Evolutionary conservation across 208 protist genomes (phyloP), one percentile per base, ranked within the genome.

Genomic region (Plasmodiophora brassicae): DNA sequence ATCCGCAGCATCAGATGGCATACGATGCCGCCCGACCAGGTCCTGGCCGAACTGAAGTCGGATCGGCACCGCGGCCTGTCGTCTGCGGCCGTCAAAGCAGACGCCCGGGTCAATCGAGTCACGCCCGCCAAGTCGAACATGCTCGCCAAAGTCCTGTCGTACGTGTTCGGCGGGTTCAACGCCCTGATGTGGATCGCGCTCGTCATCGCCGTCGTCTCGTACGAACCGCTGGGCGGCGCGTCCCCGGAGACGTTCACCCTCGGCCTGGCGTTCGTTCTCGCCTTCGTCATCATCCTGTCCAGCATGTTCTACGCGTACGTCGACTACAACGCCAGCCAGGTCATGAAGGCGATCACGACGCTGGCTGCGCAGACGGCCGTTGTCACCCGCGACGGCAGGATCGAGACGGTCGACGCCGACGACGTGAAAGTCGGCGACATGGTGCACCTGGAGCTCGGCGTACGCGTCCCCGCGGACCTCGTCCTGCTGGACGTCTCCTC

Each of bases 161-260:
- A 78, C 65, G 20, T 78, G 5, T 78, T 78, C n/a, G 65, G 65
- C 32, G 65, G 65, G n/a, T 78, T 78, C 65, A 78, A 78, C n/a
- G 65, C 65, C 32, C n/a, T 78, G n/a, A 78, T 78, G 65, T 78
- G 65, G 65, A 38, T 32, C 5, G 65, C 65, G 14, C 20, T 5
- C 5, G n/a, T 78, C n/a, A 5, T 78, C 14, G 41, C 14, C 14
- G 10, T 78, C 41, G 5, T 78, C 5, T 78, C 65, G 14, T 78
- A 32, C 5, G 41, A 78, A 78, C 65, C 65, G 5, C 41, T 78
- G n/a, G 65, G 65, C 5, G 65, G n/a, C 14, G 32, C 65, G 20
- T n/a, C 32, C 41, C 14, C 65, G n/a, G 32, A 5, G 5, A 8
- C n/a, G 10, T 78, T 78, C 41, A 32, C 10, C n/a, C n/a, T 78